These are phyloP conservation scores for Linnemannia hyalina DNA, from an alignment of 192 early-diverging fungal genomes.

Conservation along the genomic window DNA sequence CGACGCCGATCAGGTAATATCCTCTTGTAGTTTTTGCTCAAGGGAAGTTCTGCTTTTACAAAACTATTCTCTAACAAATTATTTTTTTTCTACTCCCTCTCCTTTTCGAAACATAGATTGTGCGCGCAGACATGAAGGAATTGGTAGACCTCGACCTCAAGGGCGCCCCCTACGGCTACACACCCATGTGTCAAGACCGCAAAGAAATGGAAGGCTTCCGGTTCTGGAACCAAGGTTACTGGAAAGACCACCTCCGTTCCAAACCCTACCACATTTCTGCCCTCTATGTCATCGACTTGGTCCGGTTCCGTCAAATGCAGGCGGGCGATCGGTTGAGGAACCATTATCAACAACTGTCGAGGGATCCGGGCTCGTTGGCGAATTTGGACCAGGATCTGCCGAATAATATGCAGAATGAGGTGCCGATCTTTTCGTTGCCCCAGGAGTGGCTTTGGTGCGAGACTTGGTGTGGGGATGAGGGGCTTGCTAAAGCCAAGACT, in stretches of 20 bases:
- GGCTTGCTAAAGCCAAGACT: conserved; percentile 89
- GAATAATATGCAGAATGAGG: conserved; percentile 94
- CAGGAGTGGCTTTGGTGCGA: conserved; percentile 99
- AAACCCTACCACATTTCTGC: conserved; percentile 97
- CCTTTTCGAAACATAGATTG: conserved; percentile 66
- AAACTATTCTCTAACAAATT: background rate
- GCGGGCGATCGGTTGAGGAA: conserved; percentile 94
- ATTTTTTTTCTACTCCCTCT: background rate
- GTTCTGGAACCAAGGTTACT: conserved; percentile 98
- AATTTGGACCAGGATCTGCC: conserved; percentile 99
- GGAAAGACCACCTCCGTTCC: conserved; percentile 88
- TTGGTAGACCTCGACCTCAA: conserved; percentile 92
- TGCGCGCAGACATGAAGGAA: conserved; percentile 95
- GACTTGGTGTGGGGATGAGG: conserved; percentile 96
- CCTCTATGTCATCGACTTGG: conserved; percentile 95
- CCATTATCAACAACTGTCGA: conserved; percentile 93
- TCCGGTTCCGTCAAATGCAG: conserved; percentile 90
- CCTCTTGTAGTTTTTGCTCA: background rate
- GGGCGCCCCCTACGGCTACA: conserved; percentile 97
- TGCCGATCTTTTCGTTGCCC: conserved; percentile 93
- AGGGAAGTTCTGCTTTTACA: background rate
- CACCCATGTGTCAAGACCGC: conserved; percentile 94
- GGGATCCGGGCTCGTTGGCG: conserved; percentile 89
- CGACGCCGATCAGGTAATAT: conserved; percentile 90
- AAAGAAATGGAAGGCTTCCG: conserved; percentile 96